These are phyloP conservation scores for Apiospora sp. DNA, from an alignment of 2,329 filamentous ascomycete species.

Conservation along the genomic window DNA sequence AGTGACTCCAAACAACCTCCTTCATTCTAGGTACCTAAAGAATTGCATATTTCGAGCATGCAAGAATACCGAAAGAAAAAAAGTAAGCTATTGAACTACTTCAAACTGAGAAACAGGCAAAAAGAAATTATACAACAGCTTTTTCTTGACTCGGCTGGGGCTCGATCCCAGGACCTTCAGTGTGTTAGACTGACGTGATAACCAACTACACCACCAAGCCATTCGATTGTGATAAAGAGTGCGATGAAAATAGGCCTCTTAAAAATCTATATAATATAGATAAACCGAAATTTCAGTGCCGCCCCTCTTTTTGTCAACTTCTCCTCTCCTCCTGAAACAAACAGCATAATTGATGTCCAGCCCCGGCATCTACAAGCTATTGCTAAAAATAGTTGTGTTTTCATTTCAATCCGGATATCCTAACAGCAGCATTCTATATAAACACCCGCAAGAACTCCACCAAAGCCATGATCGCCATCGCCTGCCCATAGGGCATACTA, in stretches of 20 bases:
- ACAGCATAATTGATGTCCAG: too few species aligned
- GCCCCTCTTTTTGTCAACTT: too few species aligned
- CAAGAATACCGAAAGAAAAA: neutral
- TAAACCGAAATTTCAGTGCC: too few species aligned
- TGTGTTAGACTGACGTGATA: conserved; percentile 59
- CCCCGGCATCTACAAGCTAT: too few species aligned
- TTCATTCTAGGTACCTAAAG: too few species aligned
- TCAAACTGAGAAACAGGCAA: neutral
- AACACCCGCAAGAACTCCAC: conserved; percentile 75
- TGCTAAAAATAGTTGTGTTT: too few species aligned
- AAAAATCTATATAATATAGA: too few species aligned
- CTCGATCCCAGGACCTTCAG: conserved; percentile 48
- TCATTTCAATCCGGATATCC: neutral
- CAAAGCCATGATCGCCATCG: conserved; percentile 84
- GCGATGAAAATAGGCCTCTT: too few species aligned
- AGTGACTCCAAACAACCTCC: too few species aligned
- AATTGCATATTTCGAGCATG: too few species aligned
- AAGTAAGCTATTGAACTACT: neutral
- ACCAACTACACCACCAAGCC: conserved; percentile 50
- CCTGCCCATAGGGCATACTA: conserved; percentile 85
- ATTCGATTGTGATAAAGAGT: neutral
- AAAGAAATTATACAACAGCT: neutral
- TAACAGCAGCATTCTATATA: conserved; percentile 36
- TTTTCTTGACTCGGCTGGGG: conserved; percentile 41
- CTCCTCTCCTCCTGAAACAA: too few species aligned